phyloP scores from a whole-genome alignment of 1,284 basidiomycete species.

The Gymnopus androsaceus region DNA sequence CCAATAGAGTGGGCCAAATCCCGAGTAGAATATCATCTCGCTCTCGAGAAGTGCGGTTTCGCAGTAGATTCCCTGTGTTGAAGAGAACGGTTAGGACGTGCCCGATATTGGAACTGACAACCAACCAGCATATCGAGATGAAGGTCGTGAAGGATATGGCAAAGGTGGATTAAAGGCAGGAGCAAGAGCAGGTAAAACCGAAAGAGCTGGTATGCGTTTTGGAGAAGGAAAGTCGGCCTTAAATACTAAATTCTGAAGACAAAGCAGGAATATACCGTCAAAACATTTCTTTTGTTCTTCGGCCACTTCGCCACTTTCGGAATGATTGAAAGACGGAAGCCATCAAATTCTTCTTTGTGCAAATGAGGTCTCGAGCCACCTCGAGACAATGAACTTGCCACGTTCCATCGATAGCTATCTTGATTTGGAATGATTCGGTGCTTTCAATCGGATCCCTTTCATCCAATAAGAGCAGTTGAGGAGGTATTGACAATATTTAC shows the following conservation, averaged over 20 bases:
- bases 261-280: not conserved
- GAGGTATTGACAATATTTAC: too few species aligned
- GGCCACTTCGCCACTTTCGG: too few species aligned
- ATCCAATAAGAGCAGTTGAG: too few species aligned
- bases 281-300: not conserved
- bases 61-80: too few species aligned
- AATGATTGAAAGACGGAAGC: not conserved
- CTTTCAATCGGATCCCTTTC: too few species aligned
- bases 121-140: not conserved
- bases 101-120: too few species aligned
- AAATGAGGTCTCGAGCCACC: not conserved
- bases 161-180: not conserved
- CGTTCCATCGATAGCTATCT: not conserved
- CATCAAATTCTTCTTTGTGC: too few species aligned
- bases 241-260: not conserved
- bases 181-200: too few species aligned
- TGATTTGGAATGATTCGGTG: too few species aligned
- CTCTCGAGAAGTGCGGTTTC: not conserved
- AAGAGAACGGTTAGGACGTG: too few species aligned
- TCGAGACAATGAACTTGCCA: not conserved
- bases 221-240: not conserved
- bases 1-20: not conserved
- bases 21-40: not conserved
- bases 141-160: not conserved
- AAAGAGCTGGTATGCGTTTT: not conserved